phyloP scores from a whole-genome alignment of 768 basidiomycete species.

The Mycena rosella region DNA sequence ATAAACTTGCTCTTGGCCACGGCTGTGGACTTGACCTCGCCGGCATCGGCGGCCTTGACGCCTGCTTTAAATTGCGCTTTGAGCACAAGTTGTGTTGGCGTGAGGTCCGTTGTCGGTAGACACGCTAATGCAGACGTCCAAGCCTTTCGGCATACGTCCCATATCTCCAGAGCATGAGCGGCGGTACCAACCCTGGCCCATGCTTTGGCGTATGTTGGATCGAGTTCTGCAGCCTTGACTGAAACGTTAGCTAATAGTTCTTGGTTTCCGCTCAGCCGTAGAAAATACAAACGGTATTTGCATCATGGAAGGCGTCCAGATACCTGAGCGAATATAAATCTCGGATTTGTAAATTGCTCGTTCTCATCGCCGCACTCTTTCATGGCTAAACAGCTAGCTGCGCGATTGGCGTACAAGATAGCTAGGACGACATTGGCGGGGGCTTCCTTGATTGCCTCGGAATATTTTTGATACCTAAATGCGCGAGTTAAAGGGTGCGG shows the following conservation, averaged over 20 bases:
- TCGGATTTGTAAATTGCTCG: background rate
- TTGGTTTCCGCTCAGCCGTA: background rate
- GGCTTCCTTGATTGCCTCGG: conserved; percentile 55
- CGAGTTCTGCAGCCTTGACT: conserved; percentile 51
- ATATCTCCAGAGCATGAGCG: conserved; percentile 41
- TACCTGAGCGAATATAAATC: conserved; percentile 39
- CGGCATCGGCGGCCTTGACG: conserved; percentile 42
- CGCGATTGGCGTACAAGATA: conserved; percentile 59
- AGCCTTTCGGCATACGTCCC: conserved; percentile 37
- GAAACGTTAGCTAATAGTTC: background rate
- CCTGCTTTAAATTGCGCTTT: conserved; percentile 50
- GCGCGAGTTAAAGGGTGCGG: too few species aligned
- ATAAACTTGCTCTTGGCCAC: conserved; percentile 1
- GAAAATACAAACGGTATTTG: conserved; percentile 42
- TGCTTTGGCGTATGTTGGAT: conserved; percentile 56
- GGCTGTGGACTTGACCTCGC: conserved; percentile 5
- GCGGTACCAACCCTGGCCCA: conserved; percentile 56
- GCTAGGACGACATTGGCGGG: conserved; percentile 55
- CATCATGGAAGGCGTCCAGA: conserved; percentile 48
- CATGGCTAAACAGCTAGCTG: conserved; percentile 54
- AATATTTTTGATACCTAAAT: conserved; percentile 50
- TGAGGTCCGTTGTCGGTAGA: conserved; percentile 45
- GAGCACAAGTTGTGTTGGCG: conserved; percentile 48
- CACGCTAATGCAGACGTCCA: conserved; percentile 50
- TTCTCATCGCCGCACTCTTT: conserved; percentile 45